Evolutionary conservation across 106 monocot species (phyloP).

Genomic region (Posidonia australis): DNA sequence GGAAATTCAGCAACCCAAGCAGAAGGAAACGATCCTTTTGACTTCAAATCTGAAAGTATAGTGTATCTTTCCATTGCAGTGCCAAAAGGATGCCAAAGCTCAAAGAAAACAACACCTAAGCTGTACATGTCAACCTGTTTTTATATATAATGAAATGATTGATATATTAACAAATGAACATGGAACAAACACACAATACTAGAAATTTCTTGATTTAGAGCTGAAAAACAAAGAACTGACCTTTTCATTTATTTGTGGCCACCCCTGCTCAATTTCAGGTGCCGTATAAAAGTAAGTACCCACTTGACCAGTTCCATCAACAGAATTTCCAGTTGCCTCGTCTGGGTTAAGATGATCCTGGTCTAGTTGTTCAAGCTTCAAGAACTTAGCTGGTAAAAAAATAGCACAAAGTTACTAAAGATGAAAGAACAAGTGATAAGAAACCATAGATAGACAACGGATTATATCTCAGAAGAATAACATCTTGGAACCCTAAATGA

Average conservation of each 20-base stretch:
- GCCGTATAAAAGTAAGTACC: conserved; percentile 99
- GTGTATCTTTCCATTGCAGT: conserved; percentile 89
- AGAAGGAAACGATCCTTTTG: conserved; percentile 50
- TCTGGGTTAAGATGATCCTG: conserved; percentile 54
- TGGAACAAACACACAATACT: not conserved
- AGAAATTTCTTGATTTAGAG: no score
- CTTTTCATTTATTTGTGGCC: conserved; percentile 99
- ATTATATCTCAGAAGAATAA: no score
- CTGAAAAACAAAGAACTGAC: conserved; percentile 22
- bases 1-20: conserved; percentile 65
- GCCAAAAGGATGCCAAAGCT: conserved; percentile 91
- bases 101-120: conserved; percentile 96
- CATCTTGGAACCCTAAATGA: no score
- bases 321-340: conserved; percentile 59
- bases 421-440: not conserved
- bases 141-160: not conserved
- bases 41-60: conserved; percentile 89
- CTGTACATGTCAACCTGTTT: conserved; percentile 97
- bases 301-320: conserved; percentile 98
- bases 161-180: not conserved
- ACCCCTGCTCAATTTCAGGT: conserved; percentile 90
- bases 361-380: conserved; percentile 80
- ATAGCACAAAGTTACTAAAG: not conserved
- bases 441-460: no score
- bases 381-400: conserved; percentile 63